These are phyloP conservation scores for Trichoderma koningii DNA, from an alignment of 2,329 filamentous ascomycete species.

Conservation along the genomic window DNA sequence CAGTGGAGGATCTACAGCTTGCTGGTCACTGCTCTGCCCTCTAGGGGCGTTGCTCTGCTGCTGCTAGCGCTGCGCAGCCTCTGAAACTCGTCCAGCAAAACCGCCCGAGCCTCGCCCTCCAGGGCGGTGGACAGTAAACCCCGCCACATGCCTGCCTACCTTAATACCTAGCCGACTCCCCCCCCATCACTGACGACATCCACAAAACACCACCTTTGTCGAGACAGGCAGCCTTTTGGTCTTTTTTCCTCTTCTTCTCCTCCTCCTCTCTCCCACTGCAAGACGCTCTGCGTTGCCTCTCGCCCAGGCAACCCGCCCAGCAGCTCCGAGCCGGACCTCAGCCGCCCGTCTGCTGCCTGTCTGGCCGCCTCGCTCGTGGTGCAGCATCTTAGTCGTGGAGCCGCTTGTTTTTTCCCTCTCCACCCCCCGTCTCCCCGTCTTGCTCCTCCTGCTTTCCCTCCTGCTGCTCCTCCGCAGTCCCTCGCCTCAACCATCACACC, in stretches of 20 bases:
- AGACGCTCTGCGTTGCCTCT: background rate
- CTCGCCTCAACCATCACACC: conserved; percentile 21
- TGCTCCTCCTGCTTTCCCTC: conserved; percentile 20
- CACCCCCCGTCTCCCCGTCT: conserved; percentile 4
- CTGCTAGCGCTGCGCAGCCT: no score
- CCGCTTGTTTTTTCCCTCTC: conserved; percentile 20
- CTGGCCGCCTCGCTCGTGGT: conserved; percentile 5
- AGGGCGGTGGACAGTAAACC: conserved; percentile 32
- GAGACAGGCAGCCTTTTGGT: conserved; percentile 10
- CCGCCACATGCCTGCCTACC: conserved; percentile 33
- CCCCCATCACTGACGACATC: conserved; percentile 44
- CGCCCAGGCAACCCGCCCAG: conserved; percentile 15
- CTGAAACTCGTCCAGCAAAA: background rate
- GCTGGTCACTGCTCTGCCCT: no score
- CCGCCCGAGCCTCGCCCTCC: background rate
- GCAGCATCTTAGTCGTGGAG: conserved; percentile 11
- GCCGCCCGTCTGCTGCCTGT: background rate
- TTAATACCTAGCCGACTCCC: conserved; percentile 16
- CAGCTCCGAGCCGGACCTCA: conserved; percentile 13
- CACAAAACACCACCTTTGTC: conserved; percentile 32
- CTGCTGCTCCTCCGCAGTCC: conserved; percentile 18
- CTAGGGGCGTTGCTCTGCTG: no score
- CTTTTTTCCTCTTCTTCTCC: conserved; percentile 22
- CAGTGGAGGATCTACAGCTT: no score
- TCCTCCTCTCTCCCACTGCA: conserved; percentile 24